Conservation (phyloP, 371 early-diverging fungal species). For the Lichtheimia corymbifera region DNA sequence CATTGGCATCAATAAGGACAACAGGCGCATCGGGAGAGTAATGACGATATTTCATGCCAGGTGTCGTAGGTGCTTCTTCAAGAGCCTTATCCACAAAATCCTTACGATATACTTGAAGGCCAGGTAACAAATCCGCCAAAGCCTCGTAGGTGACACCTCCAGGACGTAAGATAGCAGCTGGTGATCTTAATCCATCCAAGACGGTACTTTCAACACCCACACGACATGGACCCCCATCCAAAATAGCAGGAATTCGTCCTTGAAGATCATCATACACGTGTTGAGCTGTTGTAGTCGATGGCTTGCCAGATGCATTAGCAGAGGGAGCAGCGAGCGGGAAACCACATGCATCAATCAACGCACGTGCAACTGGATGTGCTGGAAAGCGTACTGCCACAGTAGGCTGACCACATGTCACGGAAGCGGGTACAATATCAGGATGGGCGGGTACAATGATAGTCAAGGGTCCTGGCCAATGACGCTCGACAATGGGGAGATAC, state of each 20-base stretch:
- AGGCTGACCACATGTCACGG: constrained; percentile 85
- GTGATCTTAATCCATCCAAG: constrained; percentile 71
- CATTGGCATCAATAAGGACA: constrained; percentile 62
- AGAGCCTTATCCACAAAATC: constrained; percentile 72
- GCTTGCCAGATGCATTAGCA: constrained; percentile 98
- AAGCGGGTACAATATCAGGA: constrained; percentile 58
- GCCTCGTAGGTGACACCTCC: constrained; percentile 95
- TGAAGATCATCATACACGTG: constrained; percentile 93
- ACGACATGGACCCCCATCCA: constrained; percentile 94
- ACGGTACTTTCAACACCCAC: constrained; percentile 98
- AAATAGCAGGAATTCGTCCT: constrained; percentile 81
- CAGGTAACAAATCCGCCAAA: constrained; percentile 49
- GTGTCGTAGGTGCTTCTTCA: constrained; percentile 88
- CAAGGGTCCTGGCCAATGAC: constrained; percentile 98
- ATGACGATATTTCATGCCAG: constrained; percentile 99
- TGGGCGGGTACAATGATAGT: constrained; percentile 91
- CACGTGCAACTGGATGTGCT: constrained; percentile 88
- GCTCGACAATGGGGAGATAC: constrained; percentile 67
- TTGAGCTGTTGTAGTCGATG: constrained; percentile 91
- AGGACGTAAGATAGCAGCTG: constrained; percentile 93
- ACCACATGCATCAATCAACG: constrained; percentile 84
- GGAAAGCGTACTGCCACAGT: constrained; percentile 98
- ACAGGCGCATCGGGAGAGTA: constrained; percentile 95
- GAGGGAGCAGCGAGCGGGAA: constrained; percentile 98
- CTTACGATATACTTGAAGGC: constrained; percentile 76